Conservation (phyloP, 805 yeast genomes). For the Sugiyamaella floridensis region DNA sequence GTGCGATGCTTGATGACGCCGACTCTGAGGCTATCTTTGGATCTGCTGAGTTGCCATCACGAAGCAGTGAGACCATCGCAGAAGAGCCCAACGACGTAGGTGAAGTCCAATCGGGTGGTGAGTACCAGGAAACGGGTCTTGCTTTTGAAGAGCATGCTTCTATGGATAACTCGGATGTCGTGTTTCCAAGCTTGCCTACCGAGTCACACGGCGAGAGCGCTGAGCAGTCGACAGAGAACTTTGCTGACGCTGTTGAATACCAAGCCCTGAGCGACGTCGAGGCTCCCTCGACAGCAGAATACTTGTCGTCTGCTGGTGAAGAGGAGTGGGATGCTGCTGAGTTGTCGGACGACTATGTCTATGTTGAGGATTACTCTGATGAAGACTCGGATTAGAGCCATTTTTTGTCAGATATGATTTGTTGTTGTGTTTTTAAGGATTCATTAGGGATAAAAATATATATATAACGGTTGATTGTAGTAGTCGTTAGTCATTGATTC, state of each 20-base stretch:
- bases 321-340: background rate
- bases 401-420: background rate
- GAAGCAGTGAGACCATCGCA: too few relatives aligned
- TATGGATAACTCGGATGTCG: background rate
- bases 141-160: too few relatives aligned
- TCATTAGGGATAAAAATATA: background rate
- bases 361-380: background rate
- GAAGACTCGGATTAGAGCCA: background rate
- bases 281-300: background rate
- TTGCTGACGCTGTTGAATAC: too few relatives aligned
- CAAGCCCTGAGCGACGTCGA: too few relatives aligned
- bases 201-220: background rate
- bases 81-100: too few relatives aligned
- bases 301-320: background rate
- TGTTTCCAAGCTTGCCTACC: conserved; percentile 1
- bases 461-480: background rate
- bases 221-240: background rate
- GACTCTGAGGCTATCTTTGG: too few relatives aligned
- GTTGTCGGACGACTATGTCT: background rate
- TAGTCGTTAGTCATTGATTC: background rate
- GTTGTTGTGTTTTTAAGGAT: background rate
- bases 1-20: too few relatives aligned
- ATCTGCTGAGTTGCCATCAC: too few relatives aligned
- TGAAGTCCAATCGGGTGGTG: too few relatives aligned
- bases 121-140: too few relatives aligned